Conservation (phyloP, 306 rosid species). For the Abrus precatorius region DNA sequence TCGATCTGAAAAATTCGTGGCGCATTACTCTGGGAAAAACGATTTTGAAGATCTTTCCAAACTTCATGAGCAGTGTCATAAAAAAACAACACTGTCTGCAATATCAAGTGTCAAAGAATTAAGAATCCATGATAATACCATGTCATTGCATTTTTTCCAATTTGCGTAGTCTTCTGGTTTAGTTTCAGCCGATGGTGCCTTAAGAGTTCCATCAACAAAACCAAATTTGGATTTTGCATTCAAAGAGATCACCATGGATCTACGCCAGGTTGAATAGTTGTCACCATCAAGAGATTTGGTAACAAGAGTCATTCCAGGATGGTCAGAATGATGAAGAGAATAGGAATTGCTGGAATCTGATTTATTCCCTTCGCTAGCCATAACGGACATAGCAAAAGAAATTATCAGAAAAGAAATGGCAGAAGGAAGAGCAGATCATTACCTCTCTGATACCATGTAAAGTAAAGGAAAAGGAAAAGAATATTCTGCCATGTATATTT, state of each 20-base stretch:
- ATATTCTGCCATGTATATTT: too few relatives aligned
- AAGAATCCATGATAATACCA: background rate
- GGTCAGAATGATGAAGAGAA: background rate
- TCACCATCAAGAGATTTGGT: background rate
- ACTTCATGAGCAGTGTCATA: too few relatives aligned
- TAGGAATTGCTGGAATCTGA: background rate
- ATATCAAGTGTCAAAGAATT: too few relatives aligned
- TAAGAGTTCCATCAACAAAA: slow-evolving; percentile 7
- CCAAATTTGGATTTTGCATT: background rate
- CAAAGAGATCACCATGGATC: background rate
- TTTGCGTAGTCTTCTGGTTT: background rate
- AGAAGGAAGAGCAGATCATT: too few relatives aligned
- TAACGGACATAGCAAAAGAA: background rate
- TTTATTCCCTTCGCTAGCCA: background rate
- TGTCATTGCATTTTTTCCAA: background rate
- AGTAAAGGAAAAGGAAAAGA: too few relatives aligned
- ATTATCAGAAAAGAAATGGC: too few relatives aligned
- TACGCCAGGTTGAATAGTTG: background rate
- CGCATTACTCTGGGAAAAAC: too few relatives aligned
- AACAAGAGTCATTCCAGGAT: background rate
- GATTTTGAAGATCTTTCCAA: too few relatives aligned
- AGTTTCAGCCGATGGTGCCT: background rate
- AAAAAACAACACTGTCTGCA: too few relatives aligned
- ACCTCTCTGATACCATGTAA: too few relatives aligned
- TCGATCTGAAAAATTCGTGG: too few relatives aligned